Evolutionary conservation across 2,329 filamentous ascomycete genomes (phyloP).

Genomic region (Colletotrichum melonis): DNA sequence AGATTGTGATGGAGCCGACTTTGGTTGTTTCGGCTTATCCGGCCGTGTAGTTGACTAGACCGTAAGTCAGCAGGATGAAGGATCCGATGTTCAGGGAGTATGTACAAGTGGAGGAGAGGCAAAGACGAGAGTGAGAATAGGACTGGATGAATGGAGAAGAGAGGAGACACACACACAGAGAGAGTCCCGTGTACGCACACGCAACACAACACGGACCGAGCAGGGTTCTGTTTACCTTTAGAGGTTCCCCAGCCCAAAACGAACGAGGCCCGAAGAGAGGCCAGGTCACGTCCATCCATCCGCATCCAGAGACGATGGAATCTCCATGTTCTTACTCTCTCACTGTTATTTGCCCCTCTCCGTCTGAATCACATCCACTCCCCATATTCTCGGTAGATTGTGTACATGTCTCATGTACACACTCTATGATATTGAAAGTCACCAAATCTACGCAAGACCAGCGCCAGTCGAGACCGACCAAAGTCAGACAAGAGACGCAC

Average conservation of each 20-base stretch:
- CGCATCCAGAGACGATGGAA: not conserved
- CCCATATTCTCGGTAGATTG: not conserved
- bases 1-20: not conserved
- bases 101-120: constrained; percentile 18
- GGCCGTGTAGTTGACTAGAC: not conserved
- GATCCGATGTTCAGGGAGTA: constrained; percentile 7
- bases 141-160: not conserved
- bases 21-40: not conserved
- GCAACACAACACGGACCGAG: constrained; percentile 19
- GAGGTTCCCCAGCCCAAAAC: not conserved
- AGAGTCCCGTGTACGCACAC: not conserved
- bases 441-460: not conserved
- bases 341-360: not conserved
- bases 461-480: constrained; percentile 5
- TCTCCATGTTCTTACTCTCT: not conserved
- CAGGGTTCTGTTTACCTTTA: constrained; percentile 13
- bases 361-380: not conserved
- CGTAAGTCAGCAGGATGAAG: constrained; percentile 8
- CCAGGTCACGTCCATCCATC: constrained; percentile 11
- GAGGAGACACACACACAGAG: not conserved
- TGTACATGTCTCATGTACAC: not conserved
- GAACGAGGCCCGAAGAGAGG: constrained; percentile 17
- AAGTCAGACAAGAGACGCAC: not conserved
- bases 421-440: not conserved
- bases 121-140: not conserved